Base-by-base conservation (phyloP, 1,284 basidiomycete genomes). In the Tylopilus sp. region DNA sequence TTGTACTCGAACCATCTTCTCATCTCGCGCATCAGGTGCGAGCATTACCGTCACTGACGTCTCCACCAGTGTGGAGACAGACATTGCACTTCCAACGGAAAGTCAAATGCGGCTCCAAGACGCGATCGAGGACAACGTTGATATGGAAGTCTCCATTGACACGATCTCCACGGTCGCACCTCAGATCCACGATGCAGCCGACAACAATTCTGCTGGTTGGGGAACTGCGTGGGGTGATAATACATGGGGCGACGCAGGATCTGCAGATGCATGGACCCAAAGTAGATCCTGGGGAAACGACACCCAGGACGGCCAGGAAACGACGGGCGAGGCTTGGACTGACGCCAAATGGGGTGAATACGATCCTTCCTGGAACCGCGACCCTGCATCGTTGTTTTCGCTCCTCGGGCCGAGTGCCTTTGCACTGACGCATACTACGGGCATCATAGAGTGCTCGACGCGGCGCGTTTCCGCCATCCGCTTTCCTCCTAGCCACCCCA, bases 391-490 rank as follows among this genome's bases (percentile, higher is more conserved):
- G 9, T 57, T 81, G 9, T 55, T 69, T 40, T 56, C 63, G 1
- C 55, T 73, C 30, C 59, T 80, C 4, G 79, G 79, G 2, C 72
- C 75, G 6, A 75, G 71, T 4, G 47, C 57, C 6, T 59, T 81
- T 33, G 74, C 78, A 5, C 52, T 73, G 41, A 78, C 78, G 5
- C 79, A 81, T 53, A 71, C 69, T 15, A 70, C 74, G 6, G 78
- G 76, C 28, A 57, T 79, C 46, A 69, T 78, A 46, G 80, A 82
- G 57, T 67, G 65, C 26, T 77, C 77, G 0, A 75, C 74, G 30
- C 70, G 80, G 11, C 68, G 71, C 19, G 64, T 81, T 53, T 53
- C 59, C 38, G 60, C 64, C 39, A 55, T 72, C 48, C 50, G 64
- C 19, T 66, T 64, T 29, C 67, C 65, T 11, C 36, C 55, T 5